These are phyloP conservation scores for Neofusicoccum cordaticola DNA, from an alignment of 2,329 filamentous ascomycete species.

Conservation along the genomic window DNA sequence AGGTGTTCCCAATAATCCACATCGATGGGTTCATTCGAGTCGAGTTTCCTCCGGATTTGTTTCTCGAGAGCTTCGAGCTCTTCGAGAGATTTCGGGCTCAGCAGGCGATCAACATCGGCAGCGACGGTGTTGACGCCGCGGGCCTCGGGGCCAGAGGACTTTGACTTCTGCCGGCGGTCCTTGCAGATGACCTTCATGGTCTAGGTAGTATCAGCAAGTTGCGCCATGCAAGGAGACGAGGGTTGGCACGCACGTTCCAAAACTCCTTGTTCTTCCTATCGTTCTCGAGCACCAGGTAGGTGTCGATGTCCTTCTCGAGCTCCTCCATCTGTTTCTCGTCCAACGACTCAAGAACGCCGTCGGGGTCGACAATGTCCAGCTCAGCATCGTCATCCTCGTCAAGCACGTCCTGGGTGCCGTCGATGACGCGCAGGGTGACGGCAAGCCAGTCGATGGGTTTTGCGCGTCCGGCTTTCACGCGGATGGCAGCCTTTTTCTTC, in stretches of 20 bases:
- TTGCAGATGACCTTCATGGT: slow-evolving; percentile 81
- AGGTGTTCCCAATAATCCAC: slow-evolving; percentile 98
- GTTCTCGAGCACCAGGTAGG: slow-evolving; percentile 76
- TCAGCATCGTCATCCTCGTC: slow-evolving; percentile 82
- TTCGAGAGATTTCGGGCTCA: slow-evolving; percentile 79
- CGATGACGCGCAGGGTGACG: slow-evolving; percentile 84
- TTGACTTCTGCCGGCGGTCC: slow-evolving; percentile 67
- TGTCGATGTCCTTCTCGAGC: slow-evolving; percentile 77
- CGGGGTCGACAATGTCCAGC: slow-evolving; percentile 75
- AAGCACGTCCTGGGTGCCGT: slow-evolving; percentile 72
- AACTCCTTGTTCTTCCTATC: slow-evolving; percentile 78
- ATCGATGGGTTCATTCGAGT: slow-evolving; percentile 88
- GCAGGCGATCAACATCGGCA: slow-evolving; percentile 81
- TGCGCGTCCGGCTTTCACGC: slow-evolving; percentile 85
- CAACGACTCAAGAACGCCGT: slow-evolving; percentile 74
- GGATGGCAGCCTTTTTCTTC: slow-evolving; percentile 96
- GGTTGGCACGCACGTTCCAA: slow-evolving; percentile 62
- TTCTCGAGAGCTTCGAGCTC: slow-evolving; percentile 83
- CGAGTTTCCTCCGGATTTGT: slow-evolving; percentile 82
- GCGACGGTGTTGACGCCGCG: slow-evolving; percentile 79
- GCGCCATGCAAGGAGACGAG: not conserved
- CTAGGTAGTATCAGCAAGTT: slow-evolving; percentile 37
- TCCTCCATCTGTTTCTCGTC: slow-evolving; percentile 66
- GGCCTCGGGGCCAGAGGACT: slow-evolving; percentile 60
- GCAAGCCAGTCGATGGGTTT: slow-evolving; percentile 92